Evolutionary conservation across 2,329 filamentous ascomycete genomes (phyloP), one percentile per base, ranked within the genome.

Genomic region (Chrysosphaeria jannelii): DNA sequence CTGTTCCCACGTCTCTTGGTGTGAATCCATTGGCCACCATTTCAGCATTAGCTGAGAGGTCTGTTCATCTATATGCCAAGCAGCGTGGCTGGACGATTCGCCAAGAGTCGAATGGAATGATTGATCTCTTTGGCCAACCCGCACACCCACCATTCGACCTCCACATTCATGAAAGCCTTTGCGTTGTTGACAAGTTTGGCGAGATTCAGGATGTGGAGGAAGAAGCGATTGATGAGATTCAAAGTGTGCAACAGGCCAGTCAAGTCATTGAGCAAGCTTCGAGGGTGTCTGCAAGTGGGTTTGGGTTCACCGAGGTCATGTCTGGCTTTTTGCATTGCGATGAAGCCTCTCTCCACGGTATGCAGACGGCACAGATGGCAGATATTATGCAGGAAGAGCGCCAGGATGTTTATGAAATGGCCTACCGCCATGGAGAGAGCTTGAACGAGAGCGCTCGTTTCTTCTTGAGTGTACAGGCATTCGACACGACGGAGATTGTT

Each of bases 21-120:
- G 59, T 62, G 3, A 72, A 72, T 33, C 65, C 66, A 0, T 53
- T 68, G 24, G 66, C 65, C 2, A 72, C 65, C 1, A 71, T 71
- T 30, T 55, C 63, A 1, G 65, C 66, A 3, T 48, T 74, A 11
- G 63, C 66, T 0, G 66, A 71, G 39, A 47, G 66, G 7, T 56
- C 57, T 0, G 50, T 69, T 5, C 53, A 58, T 24, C 36, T 47
- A 5, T 53, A 55, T 23, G 46, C 51, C 3, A 30, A 40, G 24
- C 40, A 42, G 6, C 34, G 44, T 5, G 33, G 34, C 0, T 42
- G 63, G 8, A 29, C 27, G 5, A 51, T 65, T 24, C 46, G 51
- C 27, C 38, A 41, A 3, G 40, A 47, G 12, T 42, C 41, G 13
- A 57, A 56, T 27, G 47, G 42, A 1, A 35, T 48, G 11, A 43